Conservation (phyloP, 345 rosid species). For the Alliaria petiolata region DNA sequence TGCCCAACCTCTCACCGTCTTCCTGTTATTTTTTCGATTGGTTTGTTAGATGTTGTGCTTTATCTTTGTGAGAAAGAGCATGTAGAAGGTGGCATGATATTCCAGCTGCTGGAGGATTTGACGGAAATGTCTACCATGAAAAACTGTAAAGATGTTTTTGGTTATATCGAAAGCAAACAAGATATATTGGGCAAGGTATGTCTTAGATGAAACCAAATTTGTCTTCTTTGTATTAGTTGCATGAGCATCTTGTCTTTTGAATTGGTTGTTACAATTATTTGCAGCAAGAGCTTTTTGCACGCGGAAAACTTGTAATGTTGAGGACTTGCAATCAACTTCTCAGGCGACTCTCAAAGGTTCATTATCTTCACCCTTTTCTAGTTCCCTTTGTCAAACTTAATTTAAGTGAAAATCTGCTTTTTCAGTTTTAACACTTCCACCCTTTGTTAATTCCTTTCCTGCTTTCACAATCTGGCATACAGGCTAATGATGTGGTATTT, state of each 20-base stretch:
- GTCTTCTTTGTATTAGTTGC: neutral
- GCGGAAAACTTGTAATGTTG: constrained; percentile 98
- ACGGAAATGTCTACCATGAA: constrained; percentile 98
- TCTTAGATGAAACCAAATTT: neutral
- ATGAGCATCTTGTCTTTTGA: constrained; percentile 14
- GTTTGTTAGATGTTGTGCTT: constrained; percentile 68
- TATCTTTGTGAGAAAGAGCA: constrained; percentile 97
- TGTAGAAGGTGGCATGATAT: constrained; percentile 98
- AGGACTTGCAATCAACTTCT: constrained; percentile 99
- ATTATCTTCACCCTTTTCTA: neutral
- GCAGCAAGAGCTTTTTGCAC: constrained; percentile 99
- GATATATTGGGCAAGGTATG: constrained; percentile 88
- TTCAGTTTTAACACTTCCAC: constrained; percentile 3
- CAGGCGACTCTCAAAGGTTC: constrained; percentile 94
- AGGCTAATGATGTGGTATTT: constrained; percentile 97
- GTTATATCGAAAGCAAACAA: constrained; percentile 91
- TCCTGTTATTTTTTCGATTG: neutral
- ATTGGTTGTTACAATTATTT: constrained; percentile 14
- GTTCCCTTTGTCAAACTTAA: neutral
- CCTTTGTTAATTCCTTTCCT: neutral
- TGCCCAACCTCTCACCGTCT: neutral
- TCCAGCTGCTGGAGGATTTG: constrained; percentile 93
- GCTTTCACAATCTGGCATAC: constrained; percentile 27
- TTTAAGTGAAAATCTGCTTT: neutral
- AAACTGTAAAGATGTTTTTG: constrained; percentile 89